Percentiles rank a stretch among this genome's conserved stretches.
Conservation (phyloP, 257 asterid genomes). For the Ilex aquifolium region DNA sequence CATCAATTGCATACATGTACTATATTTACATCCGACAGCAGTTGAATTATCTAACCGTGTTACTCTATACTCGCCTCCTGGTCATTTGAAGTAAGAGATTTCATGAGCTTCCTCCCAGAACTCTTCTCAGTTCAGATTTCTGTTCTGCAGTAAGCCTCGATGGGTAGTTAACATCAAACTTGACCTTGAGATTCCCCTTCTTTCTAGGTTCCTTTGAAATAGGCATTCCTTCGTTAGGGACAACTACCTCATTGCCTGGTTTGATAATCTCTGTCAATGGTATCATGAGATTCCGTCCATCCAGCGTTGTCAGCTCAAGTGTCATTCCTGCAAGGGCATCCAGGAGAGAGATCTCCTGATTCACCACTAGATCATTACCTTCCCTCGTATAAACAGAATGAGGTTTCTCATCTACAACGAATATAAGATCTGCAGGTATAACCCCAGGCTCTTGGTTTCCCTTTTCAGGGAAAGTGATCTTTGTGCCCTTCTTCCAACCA, state of each 20-base stretch:
- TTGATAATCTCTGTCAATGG: conserved; percentile 69
- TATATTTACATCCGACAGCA: conserved; percentile 41
- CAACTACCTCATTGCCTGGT: conserved; percentile 70
- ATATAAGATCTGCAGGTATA: conserved; percentile 79
- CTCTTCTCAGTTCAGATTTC: conserved; percentile 70
- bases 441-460: conserved; percentile 94
- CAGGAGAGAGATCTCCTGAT: conserved; percentile 76
- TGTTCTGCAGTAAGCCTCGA: conserved; percentile 64
- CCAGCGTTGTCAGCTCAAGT: conserved; percentile 63
- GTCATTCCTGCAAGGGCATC: conserved; percentile 86
- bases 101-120: conserved; percentile 57
- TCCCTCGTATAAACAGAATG: conserved; percentile 66
- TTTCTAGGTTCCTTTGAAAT: conserved; percentile 71
- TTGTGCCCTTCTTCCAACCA: conserved; percentile 98
- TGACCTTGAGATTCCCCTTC: conserved; percentile 73
- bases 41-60: conserved; percentile 27
- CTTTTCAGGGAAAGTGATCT: conserved; percentile 88
- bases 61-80: too few species aligned
- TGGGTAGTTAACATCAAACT: conserved; percentile 79
- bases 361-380: conserved; percentile 65
- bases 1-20: conserved; percentile 16
- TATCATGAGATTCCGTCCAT: conserved; percentile 56
- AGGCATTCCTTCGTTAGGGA: conserved; percentile 95
- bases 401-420: conserved; percentile 79
- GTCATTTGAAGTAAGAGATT: not conserved